A percentile compares a stretch with the other conserved stretches of the same genome.
Conservation (phyloP, 139 green algal genomes). For the Edaphochlamys debaryana region DNA sequence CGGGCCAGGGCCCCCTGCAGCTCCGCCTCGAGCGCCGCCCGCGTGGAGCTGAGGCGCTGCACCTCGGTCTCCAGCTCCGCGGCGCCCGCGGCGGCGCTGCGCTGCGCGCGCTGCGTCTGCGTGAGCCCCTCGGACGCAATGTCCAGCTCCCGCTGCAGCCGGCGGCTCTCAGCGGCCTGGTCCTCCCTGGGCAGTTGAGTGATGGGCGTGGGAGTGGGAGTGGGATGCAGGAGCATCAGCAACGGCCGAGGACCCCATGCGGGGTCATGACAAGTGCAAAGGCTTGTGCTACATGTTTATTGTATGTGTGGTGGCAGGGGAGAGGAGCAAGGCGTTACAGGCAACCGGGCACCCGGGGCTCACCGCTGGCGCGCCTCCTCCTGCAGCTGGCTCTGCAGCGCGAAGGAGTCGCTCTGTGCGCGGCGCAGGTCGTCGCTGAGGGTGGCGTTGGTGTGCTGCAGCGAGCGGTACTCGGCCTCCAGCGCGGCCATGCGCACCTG, state of each 20-base stretch:
- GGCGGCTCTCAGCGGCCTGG: neutral
- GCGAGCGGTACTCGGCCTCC: slow-evolving; percentile 6
- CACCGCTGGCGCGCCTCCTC: slow-evolving; percentile 6
- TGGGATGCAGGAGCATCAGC: too few relatives aligned
- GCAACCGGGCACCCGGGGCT: too few relatives aligned
- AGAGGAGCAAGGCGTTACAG: too few relatives aligned
- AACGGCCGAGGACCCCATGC: too few relatives aligned
- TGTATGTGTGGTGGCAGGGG: too few relatives aligned
- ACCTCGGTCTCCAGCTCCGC: slow-evolving; percentile 17
- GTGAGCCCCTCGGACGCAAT: neutral
- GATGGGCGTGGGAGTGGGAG: too few relatives aligned
- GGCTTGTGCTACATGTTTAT: too few relatives aligned
- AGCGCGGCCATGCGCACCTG: slow-evolving; percentile 13
- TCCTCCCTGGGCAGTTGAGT: slow-evolving; percentile 31
- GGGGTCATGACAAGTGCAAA: too few relatives aligned
- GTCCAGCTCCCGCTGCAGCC: slow-evolving; percentile 32
- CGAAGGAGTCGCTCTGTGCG: neutral
- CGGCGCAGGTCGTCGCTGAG: slow-evolving; percentile 22
- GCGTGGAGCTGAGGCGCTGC: neutral
- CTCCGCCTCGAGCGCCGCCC: neutral
- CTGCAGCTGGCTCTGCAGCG: slow-evolving; percentile 16
- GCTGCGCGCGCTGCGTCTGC: slow-evolving; percentile 17
- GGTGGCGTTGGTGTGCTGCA: slow-evolving; percentile 25
- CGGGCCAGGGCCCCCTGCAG: neutral
- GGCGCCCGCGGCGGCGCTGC: neutral